Conservation (phyloP, 306 rosid species). For the Mimosa bimucronata region DNA sequence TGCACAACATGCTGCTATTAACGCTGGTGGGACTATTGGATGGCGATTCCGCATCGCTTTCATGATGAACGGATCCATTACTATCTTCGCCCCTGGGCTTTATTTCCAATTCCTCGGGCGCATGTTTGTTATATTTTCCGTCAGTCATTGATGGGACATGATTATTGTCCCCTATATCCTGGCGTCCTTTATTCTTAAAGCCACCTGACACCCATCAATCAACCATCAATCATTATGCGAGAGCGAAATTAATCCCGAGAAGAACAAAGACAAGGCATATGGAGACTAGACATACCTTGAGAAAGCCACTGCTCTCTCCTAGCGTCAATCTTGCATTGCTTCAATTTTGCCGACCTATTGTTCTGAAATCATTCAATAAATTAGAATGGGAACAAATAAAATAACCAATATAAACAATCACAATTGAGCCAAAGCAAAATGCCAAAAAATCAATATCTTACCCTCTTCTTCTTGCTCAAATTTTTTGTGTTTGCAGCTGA, state of each 20-base stretch:
- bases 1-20: constrained; percentile 53
- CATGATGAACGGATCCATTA: constrained; percentile 56
- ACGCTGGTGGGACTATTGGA: constrained; percentile 68
- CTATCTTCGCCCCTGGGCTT: constrained; percentile 51
- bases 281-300: constrained; percentile 54
- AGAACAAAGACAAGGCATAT: background rate
- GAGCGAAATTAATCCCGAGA: background rate
- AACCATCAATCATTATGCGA: background rate
- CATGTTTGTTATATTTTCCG: constrained; percentile 39
- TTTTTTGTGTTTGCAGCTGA: constrained; percentile 71
- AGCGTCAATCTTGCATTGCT: constrained; percentile 91
- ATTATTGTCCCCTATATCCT: constrained; percentile 51
- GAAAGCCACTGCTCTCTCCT: constrained; percentile 99
- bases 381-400: background rate
- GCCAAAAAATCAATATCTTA: constrained; percentile 33
- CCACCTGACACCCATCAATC: constrained; percentile 57
- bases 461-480: constrained; percentile 94
- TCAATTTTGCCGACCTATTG: constrained; percentile 90
- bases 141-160: constrained; percentile 34
- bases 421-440: background rate
- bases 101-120: constrained; percentile 56
- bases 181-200: constrained; percentile 63
- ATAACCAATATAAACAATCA: background rate
- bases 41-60: constrained; percentile 69
- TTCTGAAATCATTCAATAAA: constrained; percentile 51